phyloP scores from a whole-genome alignment of 2,329 filamentous ascomycete species.

The Penicillium capsulatum region DNA sequence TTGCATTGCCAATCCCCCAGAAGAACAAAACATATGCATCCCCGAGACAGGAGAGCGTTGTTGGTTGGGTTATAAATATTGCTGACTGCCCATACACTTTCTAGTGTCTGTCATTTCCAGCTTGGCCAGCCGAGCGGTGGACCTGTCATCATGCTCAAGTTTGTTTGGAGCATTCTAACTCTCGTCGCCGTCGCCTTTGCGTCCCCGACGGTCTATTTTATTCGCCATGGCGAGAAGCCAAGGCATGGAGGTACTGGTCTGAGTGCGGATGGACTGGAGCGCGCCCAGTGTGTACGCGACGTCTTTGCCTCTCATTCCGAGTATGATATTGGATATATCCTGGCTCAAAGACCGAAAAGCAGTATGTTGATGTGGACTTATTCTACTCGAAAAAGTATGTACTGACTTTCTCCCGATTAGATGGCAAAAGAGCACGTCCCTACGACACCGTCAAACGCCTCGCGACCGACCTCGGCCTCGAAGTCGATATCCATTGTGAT shows the following conservation, averaged over 20 bases:
- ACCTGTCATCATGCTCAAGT: too few relatives aligned
- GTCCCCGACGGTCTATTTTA: slow-evolving; percentile 5
- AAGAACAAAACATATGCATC: too few relatives aligned
- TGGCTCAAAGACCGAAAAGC: slow-evolving; percentile 6
- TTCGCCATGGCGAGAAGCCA: slow-evolving; percentile 11
- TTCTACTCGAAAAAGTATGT: background rate
- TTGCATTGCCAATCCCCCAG: too few relatives aligned
- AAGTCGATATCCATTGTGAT: slow-evolving; percentile 9
- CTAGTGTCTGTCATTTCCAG: too few relatives aligned
- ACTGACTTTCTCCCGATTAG: background rate
- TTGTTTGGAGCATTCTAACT: background rate
- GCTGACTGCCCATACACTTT: too few relatives aligned
- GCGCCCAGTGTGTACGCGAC: slow-evolving; percentile 7
- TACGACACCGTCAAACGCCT: slow-evolving; percentile 8
- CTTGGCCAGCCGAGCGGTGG: too few relatives aligned
- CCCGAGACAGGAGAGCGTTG: too few relatives aligned
- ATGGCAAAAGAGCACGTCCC: slow-evolving; percentile 5
- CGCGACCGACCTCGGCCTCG: slow-evolving; percentile 2
- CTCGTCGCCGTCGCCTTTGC: background rate
- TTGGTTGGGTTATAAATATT: too few relatives aligned
- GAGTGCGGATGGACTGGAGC: slow-evolving; percentile 1
- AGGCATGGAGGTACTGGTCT: slow-evolving; percentile 4
- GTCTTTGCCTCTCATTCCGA: slow-evolving; percentile 3
- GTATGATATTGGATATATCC: slow-evolving; percentile 9
- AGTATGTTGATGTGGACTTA: background rate